Conservation (phyloP, 208 protist genomes). For the Crithidia fasciculata region DNA sequence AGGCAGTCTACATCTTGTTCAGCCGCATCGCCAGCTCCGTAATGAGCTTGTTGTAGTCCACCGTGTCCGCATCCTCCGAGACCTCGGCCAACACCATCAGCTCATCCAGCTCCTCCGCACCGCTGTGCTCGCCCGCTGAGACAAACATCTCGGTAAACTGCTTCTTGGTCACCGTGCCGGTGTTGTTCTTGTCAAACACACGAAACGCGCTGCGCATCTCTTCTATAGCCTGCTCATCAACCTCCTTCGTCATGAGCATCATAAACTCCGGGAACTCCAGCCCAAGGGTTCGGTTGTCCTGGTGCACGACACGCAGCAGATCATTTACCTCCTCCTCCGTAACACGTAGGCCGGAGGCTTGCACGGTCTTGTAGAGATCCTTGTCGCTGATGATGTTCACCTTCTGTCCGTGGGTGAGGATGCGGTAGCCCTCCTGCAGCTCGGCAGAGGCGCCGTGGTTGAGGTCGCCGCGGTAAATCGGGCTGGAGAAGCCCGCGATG, state of each 20-base stretch:
- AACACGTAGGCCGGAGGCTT: constrained; percentile 69
- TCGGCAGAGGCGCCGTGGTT: constrained; percentile 26
- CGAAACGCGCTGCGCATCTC: constrained; percentile 84
- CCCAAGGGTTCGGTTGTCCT: constrained; percentile 45
- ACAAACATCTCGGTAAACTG: constrained; percentile 71
- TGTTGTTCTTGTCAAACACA: constrained; percentile 81
- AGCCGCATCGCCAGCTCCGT: constrained; percentile 53
- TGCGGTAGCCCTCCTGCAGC: constrained; percentile 31
- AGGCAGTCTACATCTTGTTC: constrained; percentile 50
- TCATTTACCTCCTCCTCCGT: constrained; percentile 92
- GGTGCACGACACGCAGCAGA: constrained; percentile 95
- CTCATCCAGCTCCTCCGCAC: constrained; percentile 85
- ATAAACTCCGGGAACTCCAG: constrained; percentile 94
- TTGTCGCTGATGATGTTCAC: constrained; percentile 21
- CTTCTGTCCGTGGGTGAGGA: constrained; percentile 29
- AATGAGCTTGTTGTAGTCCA: constrained; percentile 81
- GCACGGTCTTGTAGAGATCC: constrained; percentile 19
- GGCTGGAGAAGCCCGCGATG: constrained; percentile 33
- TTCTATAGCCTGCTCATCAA: constrained; percentile 56
- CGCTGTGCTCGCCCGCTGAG: constrained; percentile 81
- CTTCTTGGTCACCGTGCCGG: constrained; percentile 74
- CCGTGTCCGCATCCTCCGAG: constrained; percentile 56
- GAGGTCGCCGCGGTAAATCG: constrained; percentile 18
- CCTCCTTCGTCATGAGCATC: constrained; percentile 54
- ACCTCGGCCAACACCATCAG: constrained; percentile 63